Evolutionary conservation across 257 asterid species (phyloP), one percentile per base, ranked within the genome.

Genomic region (Solanum clarkiae): DNA sequence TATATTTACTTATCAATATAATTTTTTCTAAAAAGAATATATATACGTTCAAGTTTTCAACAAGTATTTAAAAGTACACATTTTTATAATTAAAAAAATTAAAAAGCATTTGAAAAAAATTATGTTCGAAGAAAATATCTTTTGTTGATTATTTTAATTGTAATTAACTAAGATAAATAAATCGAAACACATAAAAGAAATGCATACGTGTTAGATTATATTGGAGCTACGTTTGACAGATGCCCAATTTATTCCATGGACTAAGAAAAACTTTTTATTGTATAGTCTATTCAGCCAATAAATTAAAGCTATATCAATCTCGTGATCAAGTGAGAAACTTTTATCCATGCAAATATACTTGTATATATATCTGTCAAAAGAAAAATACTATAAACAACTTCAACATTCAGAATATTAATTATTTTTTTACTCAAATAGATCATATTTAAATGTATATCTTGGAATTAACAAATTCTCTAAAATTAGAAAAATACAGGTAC

Each of bases 381-480:
- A 17, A 75, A 85, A 44, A 40, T 1, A 81, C 83, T 47, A 45
- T 63, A 85, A 86, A 86, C 84, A 68, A 81, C 81, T 10, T 77
- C 47, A 77, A 77, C 55, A 71, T 71, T 71, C 80, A 44, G 80
- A 71, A n/a, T 57, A 81, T 13, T 55, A 86, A 75, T 84, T 79
- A 83, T 91, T 88, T 74, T 91, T 18, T 87, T 89, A 42, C 92
- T 84, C 66, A 84, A 82, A 87, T 20, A 79, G 36, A 80, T 47
- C 68, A 87, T 87, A 86, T 74, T 86, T 82, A 71, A 91, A 86
- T 90, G 53, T 85, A 69, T 86, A 82, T 89, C 89, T 90, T 86
- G 94, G 91, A 87, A 91, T 87, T 85, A 85, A 53, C 88, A 88
- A 87, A 77, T 81, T 71, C 90, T 87, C 91, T 88, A 79, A 86